Evolutionary conservation across 2,329 filamentous ascomycete species (phyloP).

Genomic region (Fusarium clavum): DNA sequence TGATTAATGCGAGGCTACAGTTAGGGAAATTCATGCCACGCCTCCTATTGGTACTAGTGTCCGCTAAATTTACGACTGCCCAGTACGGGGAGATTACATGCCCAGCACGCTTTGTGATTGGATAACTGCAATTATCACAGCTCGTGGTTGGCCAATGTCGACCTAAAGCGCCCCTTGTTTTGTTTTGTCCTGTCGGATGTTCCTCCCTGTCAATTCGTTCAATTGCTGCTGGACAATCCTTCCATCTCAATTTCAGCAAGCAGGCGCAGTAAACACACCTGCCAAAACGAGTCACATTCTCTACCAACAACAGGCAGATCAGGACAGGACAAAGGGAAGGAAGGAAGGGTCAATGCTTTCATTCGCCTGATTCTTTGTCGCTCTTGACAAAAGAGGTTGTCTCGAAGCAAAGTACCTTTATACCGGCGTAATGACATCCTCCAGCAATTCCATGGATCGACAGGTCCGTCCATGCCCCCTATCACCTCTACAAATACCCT

Average conservation of each 20-base stretch:
- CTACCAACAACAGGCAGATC: neutral
- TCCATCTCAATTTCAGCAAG: conserved; percentile 7
- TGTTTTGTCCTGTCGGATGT: conserved; percentile 17
- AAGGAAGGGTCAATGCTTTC: conserved; percentile 5
- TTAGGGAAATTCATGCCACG: conserved; percentile 4
- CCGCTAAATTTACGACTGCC: conserved; percentile 11
- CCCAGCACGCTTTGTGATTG: neutral
- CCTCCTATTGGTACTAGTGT: conserved; percentile 10
- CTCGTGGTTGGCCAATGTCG: conserved; percentile 14
- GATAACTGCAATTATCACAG: conserved; percentile 10
- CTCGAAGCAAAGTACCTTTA: neutral
- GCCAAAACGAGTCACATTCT: conserved; percentile 30
- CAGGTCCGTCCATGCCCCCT: conserved; percentile 1
- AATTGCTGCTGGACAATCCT: conserved; percentile 17
- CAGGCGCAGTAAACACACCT: conserved; percentile 20
- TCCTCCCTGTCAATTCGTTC: conserved; percentile 5
- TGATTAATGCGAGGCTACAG: neutral
- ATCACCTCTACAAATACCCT: neutral
- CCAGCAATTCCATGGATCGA: conserved; percentile 36
- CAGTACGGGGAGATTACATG: conserved; percentile 34
- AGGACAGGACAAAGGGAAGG: neutral
- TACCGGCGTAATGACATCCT: neutral
- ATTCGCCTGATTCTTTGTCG: neutral
- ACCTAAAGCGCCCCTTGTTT: conserved; percentile 15
- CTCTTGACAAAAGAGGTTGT: neutral